These are phyloP conservation scores for Beauveria varroae DNA, from an alignment of 2,329 filamentous ascomycete genomes.

Conservation along the genomic window DNA sequence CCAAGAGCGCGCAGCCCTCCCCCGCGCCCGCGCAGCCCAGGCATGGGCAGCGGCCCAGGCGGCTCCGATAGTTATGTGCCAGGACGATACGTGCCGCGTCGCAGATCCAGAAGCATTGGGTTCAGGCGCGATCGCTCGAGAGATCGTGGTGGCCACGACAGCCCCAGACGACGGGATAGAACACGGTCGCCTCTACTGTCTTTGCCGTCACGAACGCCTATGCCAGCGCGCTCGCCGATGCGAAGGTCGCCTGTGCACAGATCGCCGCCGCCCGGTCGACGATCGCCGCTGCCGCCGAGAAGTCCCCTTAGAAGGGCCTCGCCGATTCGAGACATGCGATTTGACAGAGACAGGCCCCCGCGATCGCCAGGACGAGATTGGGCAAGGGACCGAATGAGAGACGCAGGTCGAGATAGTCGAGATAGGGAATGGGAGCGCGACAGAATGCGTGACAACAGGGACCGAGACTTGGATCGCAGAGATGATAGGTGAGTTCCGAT, in stretches of 20 bases:
- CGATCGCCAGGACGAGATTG: slow-evolving; percentile 31
- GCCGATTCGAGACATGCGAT: slow-evolving; percentile 31
- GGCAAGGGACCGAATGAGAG: slow-evolving; percentile 20
- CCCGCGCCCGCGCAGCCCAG: slow-evolving; percentile 11
- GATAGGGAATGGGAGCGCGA: slow-evolving; percentile 24
- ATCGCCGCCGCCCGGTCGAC: slow-evolving; percentile 13
- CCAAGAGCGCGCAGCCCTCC: slow-evolving; percentile 32
- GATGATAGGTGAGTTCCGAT: slow-evolving; percentile 30
- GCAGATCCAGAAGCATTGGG: slow-evolving; percentile 33
- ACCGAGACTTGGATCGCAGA: slow-evolving; percentile 31
- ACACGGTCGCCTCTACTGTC: slow-evolving; percentile 24
- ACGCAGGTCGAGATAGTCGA: slow-evolving; percentile 24
- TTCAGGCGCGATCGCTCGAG: slow-evolving; percentile 36
- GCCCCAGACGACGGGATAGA: slow-evolving; percentile 29
- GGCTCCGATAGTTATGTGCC: slow-evolving; percentile 40
- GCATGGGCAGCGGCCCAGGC: slow-evolving; percentile 11
- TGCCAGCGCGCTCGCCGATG: slow-evolving; percentile 22
- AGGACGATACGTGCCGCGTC: slow-evolving; percentile 33
- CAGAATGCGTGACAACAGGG: slow-evolving; percentile 18
- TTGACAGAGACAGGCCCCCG: slow-evolving; percentile 26
- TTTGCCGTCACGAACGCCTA: not conserved
- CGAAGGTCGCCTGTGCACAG: slow-evolving; percentile 11
- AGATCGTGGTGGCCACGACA: slow-evolving; percentile 24
- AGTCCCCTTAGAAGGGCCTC: slow-evolving; percentile 30
- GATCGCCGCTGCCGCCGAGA: slow-evolving; percentile 1